Conservation (phyloP, 768 basidiomycete species). For the Mycena rebaudengoi region DNA sequence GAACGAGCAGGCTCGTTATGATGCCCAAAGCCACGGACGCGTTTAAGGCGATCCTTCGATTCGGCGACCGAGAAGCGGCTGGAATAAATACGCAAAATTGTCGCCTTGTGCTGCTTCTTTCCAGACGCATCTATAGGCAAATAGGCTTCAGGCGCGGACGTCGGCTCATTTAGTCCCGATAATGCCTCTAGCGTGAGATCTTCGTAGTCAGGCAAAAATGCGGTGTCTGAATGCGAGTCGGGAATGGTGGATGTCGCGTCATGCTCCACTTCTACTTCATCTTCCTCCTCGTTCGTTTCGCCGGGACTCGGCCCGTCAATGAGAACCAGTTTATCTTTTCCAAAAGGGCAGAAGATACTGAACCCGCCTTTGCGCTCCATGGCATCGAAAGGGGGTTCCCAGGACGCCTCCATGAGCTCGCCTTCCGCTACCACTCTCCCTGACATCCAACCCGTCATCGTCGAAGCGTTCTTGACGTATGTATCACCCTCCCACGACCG, state of each 20-base stretch:
- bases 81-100: neutral
- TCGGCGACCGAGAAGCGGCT: constrained; percentile 2
- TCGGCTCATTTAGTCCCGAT: neutral
- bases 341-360: constrained; percentile 2
- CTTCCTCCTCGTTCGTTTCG: constrained; percentile 1
- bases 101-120: neutral
- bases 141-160: neutral
- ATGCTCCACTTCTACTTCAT: neutral
- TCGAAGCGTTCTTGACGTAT: neutral
- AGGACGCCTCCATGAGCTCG: neutral
- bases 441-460: neutral
- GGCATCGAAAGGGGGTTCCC: neutral
- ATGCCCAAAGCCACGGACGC: neutral
- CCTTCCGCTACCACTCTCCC: neutral
- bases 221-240: neutral
- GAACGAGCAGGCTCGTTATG: neutral
- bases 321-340: neutral
- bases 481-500: neutral
- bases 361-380: neutral
- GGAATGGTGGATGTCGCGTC: too few relatives aligned
- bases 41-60: constrained; percentile 1
- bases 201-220: neutral
- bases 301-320: neutral
- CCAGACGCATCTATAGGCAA: neutral
- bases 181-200: neutral